These are phyloP conservation scores for Cryptosporidium bovis DNA, from an alignment of 169 alveolate genomes.

Conservation along the genomic window DNA sequence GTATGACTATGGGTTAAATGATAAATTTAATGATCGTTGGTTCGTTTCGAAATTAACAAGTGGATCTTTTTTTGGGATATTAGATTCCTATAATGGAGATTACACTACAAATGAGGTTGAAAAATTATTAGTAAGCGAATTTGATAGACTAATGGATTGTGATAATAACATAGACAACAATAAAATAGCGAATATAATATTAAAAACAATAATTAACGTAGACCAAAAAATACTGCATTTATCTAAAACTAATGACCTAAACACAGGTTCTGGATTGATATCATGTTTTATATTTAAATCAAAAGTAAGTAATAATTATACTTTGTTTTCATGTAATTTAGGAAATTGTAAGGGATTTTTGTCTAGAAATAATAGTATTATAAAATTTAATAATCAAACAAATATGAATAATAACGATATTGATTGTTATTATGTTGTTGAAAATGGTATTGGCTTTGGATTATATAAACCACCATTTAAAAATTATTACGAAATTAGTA, in stretches of 20 bases:
- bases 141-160: not conserved
- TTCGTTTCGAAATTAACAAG: slow-evolving; percentile 33
- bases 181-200: slow-evolving; percentile 25
- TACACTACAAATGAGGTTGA: slow-evolving; percentile 12
- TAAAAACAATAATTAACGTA: slow-evolving; percentile 18
- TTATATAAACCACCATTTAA: slow-evolving; percentile 53
- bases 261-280: slow-evolving; percentile 33
- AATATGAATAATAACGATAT: slow-evolving; percentile 4
- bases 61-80: slow-evolving; percentile 61
- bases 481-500: slow-evolving; percentile 15
- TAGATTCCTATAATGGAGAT: slow-evolving; percentile 35
- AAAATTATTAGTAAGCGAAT: slow-evolving; percentile 13
- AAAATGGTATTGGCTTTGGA: slow-evolving; percentile 51
- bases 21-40: slow-evolving; percentile 63
- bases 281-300: slow-evolving; percentile 39
- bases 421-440: not conserved
- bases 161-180: not conserved
- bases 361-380: slow-evolving; percentile 22
- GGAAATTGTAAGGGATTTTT: slow-evolving; percentile 52
- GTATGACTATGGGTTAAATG: slow-evolving; percentile 50
- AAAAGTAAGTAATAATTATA: slow-evolving; percentile 7
- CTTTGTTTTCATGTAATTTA: slow-evolving; percentile 37
- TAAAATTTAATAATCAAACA: slow-evolving; percentile 9
- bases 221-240: slow-evolving; percentile 24
- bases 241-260: slow-evolving; percentile 11